These are phyloP conservation scores for Gilbertella persicaria DNA, from an alignment of 371 early-diverging fungal genomes.

Conservation along the genomic window DNA sequence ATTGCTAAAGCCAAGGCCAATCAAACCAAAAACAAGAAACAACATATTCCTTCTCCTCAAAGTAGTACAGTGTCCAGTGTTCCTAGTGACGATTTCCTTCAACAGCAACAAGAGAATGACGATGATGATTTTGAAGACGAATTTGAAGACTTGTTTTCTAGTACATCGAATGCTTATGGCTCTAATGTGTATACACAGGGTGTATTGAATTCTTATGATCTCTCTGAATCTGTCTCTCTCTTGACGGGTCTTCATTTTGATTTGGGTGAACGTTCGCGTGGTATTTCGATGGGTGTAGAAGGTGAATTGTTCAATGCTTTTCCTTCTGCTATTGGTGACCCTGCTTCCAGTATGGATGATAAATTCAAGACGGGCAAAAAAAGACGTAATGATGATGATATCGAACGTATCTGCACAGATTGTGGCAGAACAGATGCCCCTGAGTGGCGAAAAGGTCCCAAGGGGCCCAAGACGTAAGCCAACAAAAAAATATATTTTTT, in stretches of 20 bases:
- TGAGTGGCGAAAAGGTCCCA: constrained; percentile 84
- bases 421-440: constrained; percentile 81
- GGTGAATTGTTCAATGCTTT: constrained; percentile 30
- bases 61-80: neutral
- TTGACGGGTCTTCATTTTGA: constrained; percentile 45
- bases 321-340: constrained; percentile 15
- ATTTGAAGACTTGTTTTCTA: constrained; percentile 15
- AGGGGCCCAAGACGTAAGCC: constrained; percentile 68
- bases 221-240: constrained; percentile 34
- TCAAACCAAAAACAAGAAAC: neutral
- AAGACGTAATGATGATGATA: constrained; percentile 23
- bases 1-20: constrained; percentile 11
- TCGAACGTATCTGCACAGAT: constrained; percentile 36
- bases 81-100: too few relatives aligned
- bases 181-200: constrained; percentile 42
- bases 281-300: constrained; percentile 41
- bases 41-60: constrained; percentile 9
- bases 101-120: constrained; percentile 7
- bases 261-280: constrained; percentile 41
- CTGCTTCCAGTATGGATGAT: constrained; percentile 4
- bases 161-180: constrained; percentile 18
- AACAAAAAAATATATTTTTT: neutral
- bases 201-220: constrained; percentile 22
- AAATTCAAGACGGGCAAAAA: constrained; percentile 21
- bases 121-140: constrained; percentile 24